Evolutionary conservation across 2,329 filamentous ascomycete genomes (phyloP), one percentile per base, ranked within the genome.

Genomic region (Colletotrichum lini): DNA sequence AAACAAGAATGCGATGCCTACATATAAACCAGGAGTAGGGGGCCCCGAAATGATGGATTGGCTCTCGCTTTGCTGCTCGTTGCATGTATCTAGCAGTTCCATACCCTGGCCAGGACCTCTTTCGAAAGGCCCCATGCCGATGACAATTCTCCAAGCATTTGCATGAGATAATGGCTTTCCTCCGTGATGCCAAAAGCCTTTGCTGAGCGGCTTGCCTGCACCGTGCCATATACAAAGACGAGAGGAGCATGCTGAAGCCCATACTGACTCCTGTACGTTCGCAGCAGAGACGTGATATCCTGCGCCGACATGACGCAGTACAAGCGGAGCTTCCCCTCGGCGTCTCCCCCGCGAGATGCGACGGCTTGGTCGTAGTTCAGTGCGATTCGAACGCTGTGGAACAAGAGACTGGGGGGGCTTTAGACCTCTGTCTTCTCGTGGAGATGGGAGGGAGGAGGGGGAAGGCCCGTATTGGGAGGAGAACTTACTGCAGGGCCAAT

Each of bases 361-460:
- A 63, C 15, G 52, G 72, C 72, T n/a, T 74, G 60, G 56, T 76
- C 75, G 35, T 74, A 73, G 54, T 78, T 76, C 1, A 78, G 67
- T 4, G 73, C 73, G 26, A 77, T 77, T 6, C 76, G 75, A 4
- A 74, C 72, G 57, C 75, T 77, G 57, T 77, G 68, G 26, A 74
- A 77, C 1, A 77, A 49, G 0, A 77, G 56, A 9, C 65, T 68
- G 7, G 10, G n/a, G n/a, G 18, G n/a, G 2, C 9, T 47, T 35
- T 10, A 53, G 38, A 70, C 71, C 16, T 2, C 16, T 16, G 1
- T 2, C 30, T 35, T 64, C n/a, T 47, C 38, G 5, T 4, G 2
- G 3, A 38, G 1, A 12, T 18, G 0, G 18, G 15, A 1, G 40
- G 8, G 35, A 10, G 8, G n/a, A n/a, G 9, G 35, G 35, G 35